Conservation (phyloP, 1,139 yeast genomes). For the Kurtzmaniella quercitrusa region DNA sequence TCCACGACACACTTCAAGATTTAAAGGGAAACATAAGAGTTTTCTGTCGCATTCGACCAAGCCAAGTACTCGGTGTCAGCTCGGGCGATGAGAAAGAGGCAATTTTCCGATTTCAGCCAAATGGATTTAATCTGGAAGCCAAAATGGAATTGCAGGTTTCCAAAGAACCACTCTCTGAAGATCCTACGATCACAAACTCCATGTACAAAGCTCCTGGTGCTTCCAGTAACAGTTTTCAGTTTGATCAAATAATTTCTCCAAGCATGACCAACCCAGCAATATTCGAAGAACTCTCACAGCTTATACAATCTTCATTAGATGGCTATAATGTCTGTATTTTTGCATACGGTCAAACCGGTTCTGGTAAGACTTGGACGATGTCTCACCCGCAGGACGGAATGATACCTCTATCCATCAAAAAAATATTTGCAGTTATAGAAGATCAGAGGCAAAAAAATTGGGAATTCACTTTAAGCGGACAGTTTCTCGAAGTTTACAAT, state of each 20-base stretch:
- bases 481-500: constrained; percentile 86
- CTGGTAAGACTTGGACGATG: constrained; percentile 95
- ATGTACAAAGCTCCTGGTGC: constrained; percentile 5
- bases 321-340: constrained; percentile 92
- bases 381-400: constrained; percentile 68
- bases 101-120: constrained; percentile 6
- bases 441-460: constrained; percentile 56
- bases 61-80: constrained; percentile 13
- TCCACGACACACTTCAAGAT: constrained; percentile 79
- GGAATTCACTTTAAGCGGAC: constrained; percentile 65
- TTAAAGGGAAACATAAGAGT: constrained; percentile 91
- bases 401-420: constrained; percentile 72
- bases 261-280: constrained; percentile 53
- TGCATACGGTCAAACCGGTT: constrained; percentile 98
- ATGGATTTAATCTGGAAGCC: constrained; percentile 4
- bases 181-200: background rate
- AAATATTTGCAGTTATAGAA: constrained; percentile 62
- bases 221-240: constrained; percentile 42
- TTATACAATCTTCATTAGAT: constrained; percentile 85
- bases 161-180: constrained; percentile 2
- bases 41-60: constrained; percentile 80
- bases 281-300: constrained; percentile 80
- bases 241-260: constrained; percentile 74
- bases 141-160: constrained; percentile 5
- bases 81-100: constrained; percentile 10